phyloP scores from a whole-genome alignment of 2,329 filamentous ascomycete species.

The Dothideomycetes sp. region DNA sequence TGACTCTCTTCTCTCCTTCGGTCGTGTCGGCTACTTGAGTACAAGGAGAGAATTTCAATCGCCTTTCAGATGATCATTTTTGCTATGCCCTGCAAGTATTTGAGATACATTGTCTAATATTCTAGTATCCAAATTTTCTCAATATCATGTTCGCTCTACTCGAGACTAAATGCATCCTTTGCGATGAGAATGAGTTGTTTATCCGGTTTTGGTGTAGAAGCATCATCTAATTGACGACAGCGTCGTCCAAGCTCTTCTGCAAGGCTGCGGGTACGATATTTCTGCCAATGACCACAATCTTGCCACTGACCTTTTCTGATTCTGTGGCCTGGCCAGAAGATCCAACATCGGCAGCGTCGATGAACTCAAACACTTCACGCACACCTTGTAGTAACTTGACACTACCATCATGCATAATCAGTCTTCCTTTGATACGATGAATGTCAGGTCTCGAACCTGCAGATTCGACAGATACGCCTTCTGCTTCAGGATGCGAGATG shows the following conservation, averaged over 20 bases:
- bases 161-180: too few relatives aligned
- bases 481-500: constrained; percentile 29
- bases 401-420: constrained; percentile 55
- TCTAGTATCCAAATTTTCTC: too few relatives aligned
- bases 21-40: too few relatives aligned
- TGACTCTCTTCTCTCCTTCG: too few relatives aligned
- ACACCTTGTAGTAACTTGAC: constrained; percentile 83
- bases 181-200: too few relatives aligned
- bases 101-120: too few relatives aligned
- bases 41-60: too few relatives aligned
- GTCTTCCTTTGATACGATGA: constrained; percentile 75
- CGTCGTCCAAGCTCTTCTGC: constrained; percentile 22
- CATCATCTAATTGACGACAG: too few relatives aligned
- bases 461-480: constrained; percentile 1
- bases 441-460: constrained; percentile 55
- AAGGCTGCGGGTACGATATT: constrained; percentile 22
- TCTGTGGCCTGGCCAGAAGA: constrained; percentile 1
- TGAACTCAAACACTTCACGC: constrained; percentile 84
- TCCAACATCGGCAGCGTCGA: constrained; percentile 41
- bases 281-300: constrained; percentile 28
- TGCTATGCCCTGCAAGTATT: too few relatives aligned
- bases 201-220: too few relatives aligned
- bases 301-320: constrained; percentile 17
- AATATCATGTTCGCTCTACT: too few relatives aligned
- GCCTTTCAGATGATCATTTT: too few relatives aligned